Evolutionary conservation across 75 land plant genomes (phyloP).

Genomic region (Cryptomeria japonica): DNA sequence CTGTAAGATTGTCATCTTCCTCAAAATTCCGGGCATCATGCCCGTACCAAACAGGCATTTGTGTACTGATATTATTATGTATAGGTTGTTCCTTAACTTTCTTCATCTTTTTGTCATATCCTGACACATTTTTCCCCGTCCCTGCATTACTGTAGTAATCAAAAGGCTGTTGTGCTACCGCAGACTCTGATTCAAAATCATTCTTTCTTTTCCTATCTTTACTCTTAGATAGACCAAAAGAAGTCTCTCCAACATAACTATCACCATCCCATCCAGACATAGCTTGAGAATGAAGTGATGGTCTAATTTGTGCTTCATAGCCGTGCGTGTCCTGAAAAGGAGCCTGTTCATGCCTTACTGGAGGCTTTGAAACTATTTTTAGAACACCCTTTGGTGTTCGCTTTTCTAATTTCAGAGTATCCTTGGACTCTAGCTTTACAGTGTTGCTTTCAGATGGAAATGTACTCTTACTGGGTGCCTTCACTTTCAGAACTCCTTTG

Average conservation of each 20-base stretch:
- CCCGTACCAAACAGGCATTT: not conserved
- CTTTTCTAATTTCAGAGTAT: not conserved
- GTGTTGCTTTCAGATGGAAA: not conserved
- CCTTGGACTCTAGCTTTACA: not conserved
- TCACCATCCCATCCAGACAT: slow-evolving; percentile 7
- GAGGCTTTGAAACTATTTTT: slow-evolving; percentile 10
- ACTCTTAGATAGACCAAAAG: not conserved
- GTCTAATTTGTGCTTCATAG: not conserved
- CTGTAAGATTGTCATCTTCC: not conserved
- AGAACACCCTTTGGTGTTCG: slow-evolving; percentile 25
- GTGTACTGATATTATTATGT: not conserved
- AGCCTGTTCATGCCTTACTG: not conserved
- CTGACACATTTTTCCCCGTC: slow-evolving; percentile 2
- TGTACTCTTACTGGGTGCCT: not conserved
- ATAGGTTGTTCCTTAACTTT: slow-evolving; percentile 3
- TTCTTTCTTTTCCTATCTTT: slow-evolving; percentile 6
- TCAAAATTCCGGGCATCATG: slow-evolving; percentile 9
- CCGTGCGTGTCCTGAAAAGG: not conserved
- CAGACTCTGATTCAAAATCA: not conserved
- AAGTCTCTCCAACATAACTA: slow-evolving; percentile 7
- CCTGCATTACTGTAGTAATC: not conserved
- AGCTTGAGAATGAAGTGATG: slow-evolving; percentile 8
- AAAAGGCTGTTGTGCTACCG: not conserved
- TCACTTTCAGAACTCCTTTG: slow-evolving; percentile 11
- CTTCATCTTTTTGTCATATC: slow-evolving; percentile 11